phyloP scores from a whole-genome alignment of 768 basidiomycete genomes.

The Pisolithus albus region DNA sequence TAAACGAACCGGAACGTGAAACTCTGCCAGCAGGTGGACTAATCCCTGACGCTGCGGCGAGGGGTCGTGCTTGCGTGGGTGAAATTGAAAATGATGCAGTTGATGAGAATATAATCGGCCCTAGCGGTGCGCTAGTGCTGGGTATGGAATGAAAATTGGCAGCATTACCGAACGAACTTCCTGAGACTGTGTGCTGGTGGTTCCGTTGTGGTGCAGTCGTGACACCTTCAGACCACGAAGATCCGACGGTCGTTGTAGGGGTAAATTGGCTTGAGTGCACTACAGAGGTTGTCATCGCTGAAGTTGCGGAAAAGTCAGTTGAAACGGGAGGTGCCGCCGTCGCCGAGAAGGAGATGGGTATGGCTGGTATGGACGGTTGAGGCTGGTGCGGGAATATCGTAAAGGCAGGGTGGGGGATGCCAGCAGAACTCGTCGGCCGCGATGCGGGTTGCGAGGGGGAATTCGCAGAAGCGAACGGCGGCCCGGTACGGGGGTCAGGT shows the following conservation, averaged over 20 bases:
- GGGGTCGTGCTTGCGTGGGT: slow-evolving; percentile 20
- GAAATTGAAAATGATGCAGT: slow-evolving; percentile 25
- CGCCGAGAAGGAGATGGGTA: slow-evolving; percentile 16
- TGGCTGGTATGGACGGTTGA: slow-evolving; percentile 10
- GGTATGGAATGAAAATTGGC: slow-evolving; percentile 29
- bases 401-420: slow-evolving; percentile 18
- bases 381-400: slow-evolving; percentile 17
- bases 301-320: slow-evolving; percentile 19
- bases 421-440: slow-evolving; percentile 28
- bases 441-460: slow-evolving; percentile 24
- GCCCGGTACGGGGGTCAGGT: slow-evolving; percentile 13
- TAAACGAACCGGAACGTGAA: slow-evolving; percentile 53
- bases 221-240: slow-evolving; percentile 26
- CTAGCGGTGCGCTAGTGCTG: slow-evolving; percentile 23
- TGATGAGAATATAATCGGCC: slow-evolving; percentile 24
- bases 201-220: slow-evolving; percentile 21
- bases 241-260: slow-evolving; percentile 16
- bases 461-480: slow-evolving; percentile 22
- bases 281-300: slow-evolving; percentile 14
- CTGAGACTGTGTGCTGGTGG: slow-evolving; percentile 28
- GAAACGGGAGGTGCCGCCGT: slow-evolving; percentile 16
- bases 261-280: slow-evolving; percentile 21
- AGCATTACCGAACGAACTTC: slow-evolving; percentile 20
- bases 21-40: slow-evolving; percentile 43
- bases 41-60: slow-evolving; percentile 18